Evolutionary conservation across 176 grass and related monocot species (phyloP).

Genomic region (Pontederia paniculata): DNA sequence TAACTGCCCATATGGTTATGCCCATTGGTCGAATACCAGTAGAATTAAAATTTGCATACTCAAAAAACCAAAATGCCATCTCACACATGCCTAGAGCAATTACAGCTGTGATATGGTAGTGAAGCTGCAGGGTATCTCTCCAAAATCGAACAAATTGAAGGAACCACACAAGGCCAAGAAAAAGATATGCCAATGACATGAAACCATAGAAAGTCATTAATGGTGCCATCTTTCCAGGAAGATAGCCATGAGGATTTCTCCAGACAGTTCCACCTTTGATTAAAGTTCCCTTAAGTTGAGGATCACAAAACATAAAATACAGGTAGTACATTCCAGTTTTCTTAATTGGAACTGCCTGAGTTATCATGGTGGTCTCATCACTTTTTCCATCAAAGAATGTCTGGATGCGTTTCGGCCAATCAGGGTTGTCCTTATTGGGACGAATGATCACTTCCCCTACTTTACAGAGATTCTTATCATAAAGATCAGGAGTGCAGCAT

Average conservation of each 20-base stretch:
- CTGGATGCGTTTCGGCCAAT: slow-evolving; percentile 84
- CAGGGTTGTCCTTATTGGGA: slow-evolving; percentile 63
- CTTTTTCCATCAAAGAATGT: slow-evolving; percentile 72
- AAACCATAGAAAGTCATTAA: slow-evolving; percentile 92
- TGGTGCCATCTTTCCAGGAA: slow-evolving; percentile 96
- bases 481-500: slow-evolving; percentile 79
- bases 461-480: slow-evolving; percentile 53
- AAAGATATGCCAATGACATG: slow-evolving; percentile 94
- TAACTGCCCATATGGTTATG: slow-evolving; percentile 97
- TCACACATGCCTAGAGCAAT: slow-evolving; percentile 99
- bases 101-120: slow-evolving; percentile 94
- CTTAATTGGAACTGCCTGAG: slow-evolving; percentile 50
- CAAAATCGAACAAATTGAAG: slow-evolving; percentile 73
- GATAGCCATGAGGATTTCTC: slow-evolving; percentile 94
- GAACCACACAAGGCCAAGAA: slow-evolving; percentile 92
- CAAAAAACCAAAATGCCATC: slow-evolving; percentile 99
- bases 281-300: slow-evolving; percentile 63
- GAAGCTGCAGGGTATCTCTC: slow-evolving; percentile 87
- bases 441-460: slow-evolving; percentile 92
- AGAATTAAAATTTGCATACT: slow-evolving; percentile 93
- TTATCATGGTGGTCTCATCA: slow-evolving; percentile 58
- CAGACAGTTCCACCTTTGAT: slow-evolving; percentile 90
- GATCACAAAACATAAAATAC: slow-evolving; percentile 98
- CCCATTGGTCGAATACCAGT: slow-evolving; percentile 83
- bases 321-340: slow-evolving; percentile 98